Conservation (phyloP, 78 protist species). For the Planoprotostelium fungivorum region DNA sequence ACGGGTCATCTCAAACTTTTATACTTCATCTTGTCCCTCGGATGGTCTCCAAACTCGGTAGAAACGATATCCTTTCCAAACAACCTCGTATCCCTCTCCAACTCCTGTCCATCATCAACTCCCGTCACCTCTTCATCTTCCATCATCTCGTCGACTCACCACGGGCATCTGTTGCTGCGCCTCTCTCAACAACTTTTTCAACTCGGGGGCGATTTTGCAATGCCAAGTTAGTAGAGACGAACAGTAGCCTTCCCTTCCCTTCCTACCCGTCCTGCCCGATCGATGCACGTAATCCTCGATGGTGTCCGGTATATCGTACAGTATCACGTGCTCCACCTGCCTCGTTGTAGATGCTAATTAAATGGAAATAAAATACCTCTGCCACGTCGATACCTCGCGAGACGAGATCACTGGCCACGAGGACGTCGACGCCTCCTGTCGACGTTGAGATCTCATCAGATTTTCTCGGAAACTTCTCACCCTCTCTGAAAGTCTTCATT, state of each 20-base stretch:
- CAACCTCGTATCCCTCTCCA: background rate
- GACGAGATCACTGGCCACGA: background rate
- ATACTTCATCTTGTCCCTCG: background rate
- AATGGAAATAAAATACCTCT: background rate
- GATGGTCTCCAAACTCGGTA: background rate
- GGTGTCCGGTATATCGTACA: conserved; percentile 92
- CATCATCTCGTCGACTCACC: no score
- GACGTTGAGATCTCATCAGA: no score
- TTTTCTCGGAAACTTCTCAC: background rate
- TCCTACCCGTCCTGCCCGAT: conserved; percentile 96
- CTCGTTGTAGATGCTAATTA: background rate
- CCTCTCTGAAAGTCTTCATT: background rate
- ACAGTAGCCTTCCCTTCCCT: conserved; percentile 81
- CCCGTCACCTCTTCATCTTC: no score
- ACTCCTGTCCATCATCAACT: no score
- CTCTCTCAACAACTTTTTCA: background rate
- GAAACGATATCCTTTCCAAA: background rate
- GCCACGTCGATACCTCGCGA: background rate
- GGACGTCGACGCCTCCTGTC: background rate
- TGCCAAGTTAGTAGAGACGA: background rate
- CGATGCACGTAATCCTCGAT: conserved; percentile 93
- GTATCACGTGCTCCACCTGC: conserved; percentile 88
- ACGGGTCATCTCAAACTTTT: background rate
- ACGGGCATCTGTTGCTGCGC: background rate
- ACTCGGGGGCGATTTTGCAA: background rate